Evolutionary conservation across 805 yeast species (phyloP), one percentile per base, ranked within the genome.

Genomic region (Yarrowia sp.): DNA sequence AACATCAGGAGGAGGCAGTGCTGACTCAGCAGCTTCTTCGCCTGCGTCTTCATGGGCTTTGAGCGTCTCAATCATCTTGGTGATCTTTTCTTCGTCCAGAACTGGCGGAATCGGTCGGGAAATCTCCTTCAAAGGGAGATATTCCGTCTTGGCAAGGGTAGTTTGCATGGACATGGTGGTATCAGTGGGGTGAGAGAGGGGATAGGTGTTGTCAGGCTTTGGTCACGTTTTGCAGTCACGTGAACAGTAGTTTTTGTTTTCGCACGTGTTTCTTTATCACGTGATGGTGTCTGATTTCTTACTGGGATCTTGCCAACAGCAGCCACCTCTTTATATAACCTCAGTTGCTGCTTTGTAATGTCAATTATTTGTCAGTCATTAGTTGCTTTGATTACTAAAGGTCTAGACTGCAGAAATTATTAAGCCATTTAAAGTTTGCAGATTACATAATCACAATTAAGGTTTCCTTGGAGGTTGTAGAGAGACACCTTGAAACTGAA

Each of bases 51-150:
- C 56, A n/a, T 58, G 55, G 24, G 38, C 10, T 13, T 43, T 58
- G 34, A 12, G 84, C 19, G 71, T 76, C 69, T 69, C 76, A 65
- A 74, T 82, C 97, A 91, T 91, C 7, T 94, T 84, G 58, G 86
- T 89, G 50, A 91, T 91, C 76, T 91, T 91, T 55, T 82, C 81
- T 70, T 83, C 76, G 73, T 91, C 96, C 36, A 92, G 79, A 1
- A 90, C 96, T 0, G 97, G 97, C 33, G 92, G 89, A 38, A 91
- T 91, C 10, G 97, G 97, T 69, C 97, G 81, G 63, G 85, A 82
- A 71, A 92, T 92, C 70, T 86, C 83, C 4, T 81, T 76, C 20
- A 91, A 78, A 1, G 96, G 96, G 10, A 91, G 80, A 66, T 83
- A 85, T 13, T 85, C 82, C 12, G 84, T 80, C 38, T 77, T 77